These are phyloP conservation scores for Candida silvicultrix DNA, from an alignment of 805 yeast species.

Conservation along the genomic window DNA sequence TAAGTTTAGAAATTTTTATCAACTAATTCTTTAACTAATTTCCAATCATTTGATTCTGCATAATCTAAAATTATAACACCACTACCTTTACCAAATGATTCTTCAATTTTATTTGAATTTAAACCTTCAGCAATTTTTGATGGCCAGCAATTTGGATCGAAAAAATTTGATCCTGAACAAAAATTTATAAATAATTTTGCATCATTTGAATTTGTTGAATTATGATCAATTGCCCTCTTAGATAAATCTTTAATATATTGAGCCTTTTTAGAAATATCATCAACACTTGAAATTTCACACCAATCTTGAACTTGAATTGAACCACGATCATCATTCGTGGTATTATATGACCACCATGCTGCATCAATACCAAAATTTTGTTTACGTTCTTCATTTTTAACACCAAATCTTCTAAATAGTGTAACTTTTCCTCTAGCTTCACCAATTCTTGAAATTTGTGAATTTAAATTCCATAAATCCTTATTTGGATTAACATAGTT, in stretches of 20 bases:
- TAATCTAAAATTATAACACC: constrained; percentile 69
- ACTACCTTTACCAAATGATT: constrained; percentile 44
- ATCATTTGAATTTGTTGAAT: constrained; percentile 33
- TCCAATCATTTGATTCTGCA: constrained; percentile 58
- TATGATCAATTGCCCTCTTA: constrained; percentile 44
- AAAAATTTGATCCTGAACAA: constrained; percentile 68
- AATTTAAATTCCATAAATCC: constrained; percentile 54
- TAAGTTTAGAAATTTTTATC: constrained; percentile 38
- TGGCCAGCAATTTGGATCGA: constrained; percentile 73
- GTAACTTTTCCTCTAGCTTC: constrained; percentile 63
- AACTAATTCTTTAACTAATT: constrained; percentile 41
- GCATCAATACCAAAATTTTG: constrained; percentile 62
- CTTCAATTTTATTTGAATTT: constrained; percentile 34
- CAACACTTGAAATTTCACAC: constrained; percentile 51
- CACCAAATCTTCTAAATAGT: constrained; percentile 68
- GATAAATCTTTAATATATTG: constrained; percentile 51
- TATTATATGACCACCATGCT: constrained; percentile 57
- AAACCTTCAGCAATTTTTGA: constrained; percentile 52
- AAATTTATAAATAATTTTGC: constrained; percentile 64
- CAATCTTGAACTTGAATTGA: constrained; percentile 63
- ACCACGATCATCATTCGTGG: constrained; percentile 61
- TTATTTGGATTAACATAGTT: constrained; percentile 42
- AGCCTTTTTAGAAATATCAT: constrained; percentile 52
- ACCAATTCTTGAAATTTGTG: constrained; percentile 49
- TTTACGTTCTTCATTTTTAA: constrained; percentile 35